Conservation (phyloP, 164 flowering plant genomes). For the Umbilicus rupestris region DNA sequence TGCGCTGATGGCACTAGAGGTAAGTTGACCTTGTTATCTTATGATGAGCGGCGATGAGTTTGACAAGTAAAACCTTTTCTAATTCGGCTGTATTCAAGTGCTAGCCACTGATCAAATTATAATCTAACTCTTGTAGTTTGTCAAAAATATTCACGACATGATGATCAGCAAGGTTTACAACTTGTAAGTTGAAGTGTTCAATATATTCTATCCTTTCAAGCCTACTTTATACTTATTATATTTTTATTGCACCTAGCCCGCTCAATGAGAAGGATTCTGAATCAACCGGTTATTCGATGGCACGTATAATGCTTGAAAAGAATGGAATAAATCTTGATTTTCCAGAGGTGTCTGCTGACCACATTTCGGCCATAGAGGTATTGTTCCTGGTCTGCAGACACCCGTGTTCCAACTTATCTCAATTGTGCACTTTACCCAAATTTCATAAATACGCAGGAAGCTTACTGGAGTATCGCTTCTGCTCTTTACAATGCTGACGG, state of each 20-base stretch:
- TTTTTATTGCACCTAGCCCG: constrained; percentile 20
- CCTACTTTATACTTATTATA: background rate
- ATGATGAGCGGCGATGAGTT: no score
- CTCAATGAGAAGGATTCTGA: constrained; percentile 29
- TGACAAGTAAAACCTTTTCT: no score
- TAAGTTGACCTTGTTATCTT: constrained; percentile 15
- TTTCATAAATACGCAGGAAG: constrained; percentile 41
- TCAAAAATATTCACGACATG: constrained; percentile 71
- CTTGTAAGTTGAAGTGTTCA: constrained; percentile 45
- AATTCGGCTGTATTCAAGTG: background rate
- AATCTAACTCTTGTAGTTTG: constrained; percentile 42
- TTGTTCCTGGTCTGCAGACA: constrained; percentile 9
- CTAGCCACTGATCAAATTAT: background rate
- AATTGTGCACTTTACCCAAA: background rate
- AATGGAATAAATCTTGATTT: constrained; percentile 69
- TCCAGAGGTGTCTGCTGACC: constrained; percentile 66
- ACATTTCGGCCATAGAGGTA: constrained; percentile 85
- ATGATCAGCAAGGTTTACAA: constrained; percentile 81
- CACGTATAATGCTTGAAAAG: constrained; percentile 64
- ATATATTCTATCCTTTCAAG: background rate
- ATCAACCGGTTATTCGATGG: constrained; percentile 26
- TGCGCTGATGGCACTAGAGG: constrained; percentile 92
- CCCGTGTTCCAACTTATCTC: background rate
- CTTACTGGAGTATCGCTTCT: constrained; percentile 77
- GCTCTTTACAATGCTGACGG: constrained; percentile 95